Evolutionary conservation across 805 yeast species (phyloP).

Genomic region (Starmerella cellae): DNA sequence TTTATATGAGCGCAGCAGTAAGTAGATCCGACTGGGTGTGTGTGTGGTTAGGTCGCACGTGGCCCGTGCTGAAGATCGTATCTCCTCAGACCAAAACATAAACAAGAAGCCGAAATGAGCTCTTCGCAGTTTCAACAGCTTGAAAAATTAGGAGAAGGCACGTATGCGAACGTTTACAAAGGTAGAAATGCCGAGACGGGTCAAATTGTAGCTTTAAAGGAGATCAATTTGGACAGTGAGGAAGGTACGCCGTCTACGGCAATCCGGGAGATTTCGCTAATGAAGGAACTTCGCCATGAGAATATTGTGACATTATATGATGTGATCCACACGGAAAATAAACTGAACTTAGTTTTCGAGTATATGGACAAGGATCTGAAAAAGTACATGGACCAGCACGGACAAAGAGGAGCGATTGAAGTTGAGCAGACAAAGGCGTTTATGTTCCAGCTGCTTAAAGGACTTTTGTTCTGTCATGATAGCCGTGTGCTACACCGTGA

Average conservation of each 20-base stretch:
- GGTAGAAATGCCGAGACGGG: constrained; percentile 78
- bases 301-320: constrained; percentile 87
- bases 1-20: no score
- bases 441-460: constrained; percentile 85
- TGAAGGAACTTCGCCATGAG: constrained; percentile 89
- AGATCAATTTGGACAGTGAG: constrained; percentile 85
- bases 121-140: constrained; percentile 26
- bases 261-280: constrained; percentile 83
- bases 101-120: constrained; percentile 14
- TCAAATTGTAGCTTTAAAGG: constrained; percentile 85
- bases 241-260: constrained; percentile 99
- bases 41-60: not conserved
- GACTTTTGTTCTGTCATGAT: constrained; percentile 78
- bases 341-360: constrained; percentile 85
- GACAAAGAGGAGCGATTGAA: constrained; percentile 59
- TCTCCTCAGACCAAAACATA: not conserved
- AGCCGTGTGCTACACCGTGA: constrained; percentile 71
- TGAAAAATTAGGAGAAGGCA: constrained; percentile 85
- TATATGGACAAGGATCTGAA: constrained; percentile 87
- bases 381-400: constrained; percentile 84
- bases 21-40: not conserved
- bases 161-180: constrained; percentile 97
- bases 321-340: constrained; percentile 93
- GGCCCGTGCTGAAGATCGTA: not conserved
- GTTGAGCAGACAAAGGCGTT: constrained; percentile 68